Percentiles rank a stretch among this genome's conserved stretches.
These are phyloP conservation scores for Suhomyces choctaworum DNA, from an alignment of 1,139 yeast genomes.

Conservation along the genomic window DNA sequence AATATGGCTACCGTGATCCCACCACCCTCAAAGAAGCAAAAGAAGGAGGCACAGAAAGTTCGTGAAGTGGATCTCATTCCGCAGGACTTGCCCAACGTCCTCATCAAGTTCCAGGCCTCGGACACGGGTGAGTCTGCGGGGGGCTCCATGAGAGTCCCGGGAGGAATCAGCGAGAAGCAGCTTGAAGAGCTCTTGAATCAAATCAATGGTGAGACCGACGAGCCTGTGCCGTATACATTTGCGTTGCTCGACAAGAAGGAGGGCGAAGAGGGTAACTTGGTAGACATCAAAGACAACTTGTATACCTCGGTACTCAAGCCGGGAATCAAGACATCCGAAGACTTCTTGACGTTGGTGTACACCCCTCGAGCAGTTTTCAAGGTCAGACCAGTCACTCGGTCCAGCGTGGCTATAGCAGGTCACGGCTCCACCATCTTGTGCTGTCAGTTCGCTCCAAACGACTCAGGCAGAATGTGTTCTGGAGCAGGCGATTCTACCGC, in stretches of 20 bases:
- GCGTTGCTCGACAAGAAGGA: slow-evolving; percentile 52
- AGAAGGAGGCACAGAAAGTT: slow-evolving; percentile 77
- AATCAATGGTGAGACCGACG: slow-evolving; percentile 64
- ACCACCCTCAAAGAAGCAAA: slow-evolving; percentile 90
- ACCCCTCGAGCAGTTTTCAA: slow-evolving; percentile 95
- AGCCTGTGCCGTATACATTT: slow-evolving; percentile 88
- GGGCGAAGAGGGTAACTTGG: slow-evolving; percentile 32
- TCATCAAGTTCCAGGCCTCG: slow-evolving; percentile 86
- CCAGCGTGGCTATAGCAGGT: slow-evolving; percentile 91
- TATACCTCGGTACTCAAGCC: slow-evolving; percentile 83
- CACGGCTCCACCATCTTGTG: slow-evolving; percentile 93
- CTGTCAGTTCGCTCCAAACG: slow-evolving; percentile 90
- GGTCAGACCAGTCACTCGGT: slow-evolving; percentile 87
- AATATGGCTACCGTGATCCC: slow-evolving; percentile 91
- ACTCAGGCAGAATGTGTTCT: slow-evolving; percentile 83
- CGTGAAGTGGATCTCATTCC: slow-evolving; percentile 77
- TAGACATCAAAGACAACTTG: slow-evolving; percentile 76
- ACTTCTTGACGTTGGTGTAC: slow-evolving; percentile 82
- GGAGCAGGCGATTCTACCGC: slow-evolving; percentile 99
- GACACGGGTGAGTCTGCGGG: slow-evolving; percentile 92
- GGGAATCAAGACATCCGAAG: slow-evolving; percentile 87
- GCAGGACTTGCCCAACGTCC: slow-evolving; percentile 78
- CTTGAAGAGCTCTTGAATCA: slow-evolving; percentile 84
- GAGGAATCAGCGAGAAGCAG: slow-evolving; percentile 81
- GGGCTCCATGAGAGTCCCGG: slow-evolving; percentile 88